Conservation (phyloP, 129 eudicot genomes). For the Arctium lappa region DNA sequence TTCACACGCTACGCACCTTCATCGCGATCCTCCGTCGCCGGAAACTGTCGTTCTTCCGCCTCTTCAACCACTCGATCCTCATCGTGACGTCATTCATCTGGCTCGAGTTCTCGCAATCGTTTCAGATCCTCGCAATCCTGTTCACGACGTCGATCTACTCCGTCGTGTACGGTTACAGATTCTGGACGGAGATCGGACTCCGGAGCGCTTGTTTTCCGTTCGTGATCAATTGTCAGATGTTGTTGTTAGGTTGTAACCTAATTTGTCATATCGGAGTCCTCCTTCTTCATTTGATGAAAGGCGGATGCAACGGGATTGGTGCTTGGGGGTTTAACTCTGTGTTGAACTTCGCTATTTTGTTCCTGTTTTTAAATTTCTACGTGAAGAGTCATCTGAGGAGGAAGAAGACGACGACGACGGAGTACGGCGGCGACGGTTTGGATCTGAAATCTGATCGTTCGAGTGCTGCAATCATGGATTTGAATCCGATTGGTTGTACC, state of each 20-base stretch:
- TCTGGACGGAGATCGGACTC: conserved; percentile 64
- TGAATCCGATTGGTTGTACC: conserved; percentile 18
- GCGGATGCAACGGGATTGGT: conserved; percentile 90
- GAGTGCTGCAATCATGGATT: conserved; percentile 8
- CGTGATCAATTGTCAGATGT: conserved; percentile 59
- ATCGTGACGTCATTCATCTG: conserved; percentile 58
- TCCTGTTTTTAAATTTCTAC: conserved; percentile 60
- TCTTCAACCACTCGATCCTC: conserved; percentile 56
- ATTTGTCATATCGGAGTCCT: conserved; percentile 75
- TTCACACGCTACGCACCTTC: conserved; percentile 57
- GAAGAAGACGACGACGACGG: neutral
- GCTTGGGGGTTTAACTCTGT: conserved; percentile 83
- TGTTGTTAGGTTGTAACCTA: conserved; percentile 47
- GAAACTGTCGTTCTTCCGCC: conserved; percentile 39
- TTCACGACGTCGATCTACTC: conserved; percentile 49
- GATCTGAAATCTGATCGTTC: neutral
- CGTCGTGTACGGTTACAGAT: conserved; percentile 37
- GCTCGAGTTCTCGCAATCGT: conserved; percentile 84
- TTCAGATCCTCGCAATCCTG: conserved; percentile 64
- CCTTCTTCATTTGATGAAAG: conserved; percentile 49
- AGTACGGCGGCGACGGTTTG: neutral
- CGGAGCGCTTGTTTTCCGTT: conserved; percentile 76
- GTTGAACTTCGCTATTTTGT: conserved; percentile 49
- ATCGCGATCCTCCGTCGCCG: conserved; percentile 44
- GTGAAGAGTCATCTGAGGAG: conserved; percentile 33